A percentile compares a stretch with the other conserved stretches of the same genome.
Conservation (phyloP, 2,329 filamentous ascomycete genomes). For the Arachnopeziza araneosa region DNA sequence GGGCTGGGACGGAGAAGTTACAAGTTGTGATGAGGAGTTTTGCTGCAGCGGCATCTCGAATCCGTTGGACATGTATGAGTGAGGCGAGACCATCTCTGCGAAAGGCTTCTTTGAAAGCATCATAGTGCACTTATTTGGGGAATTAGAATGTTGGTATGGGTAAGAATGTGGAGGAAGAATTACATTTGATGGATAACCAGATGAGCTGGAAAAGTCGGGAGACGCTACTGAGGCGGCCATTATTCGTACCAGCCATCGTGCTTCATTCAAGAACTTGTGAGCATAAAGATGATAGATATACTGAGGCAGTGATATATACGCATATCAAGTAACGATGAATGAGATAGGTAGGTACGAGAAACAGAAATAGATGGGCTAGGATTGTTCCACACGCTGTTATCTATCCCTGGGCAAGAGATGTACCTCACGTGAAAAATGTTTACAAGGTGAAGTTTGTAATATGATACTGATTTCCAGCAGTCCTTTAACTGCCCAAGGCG, state of each 20-base stretch:
- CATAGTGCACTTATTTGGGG: slow-evolving; percentile 17
- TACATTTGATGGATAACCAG: neutral
- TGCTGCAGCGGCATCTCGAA: slow-evolving; percentile 23
- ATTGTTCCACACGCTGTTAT: too few relatives aligned
- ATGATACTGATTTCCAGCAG: too few relatives aligned
- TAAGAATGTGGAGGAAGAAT: slow-evolving; percentile 5
- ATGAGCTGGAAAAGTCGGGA: neutral
- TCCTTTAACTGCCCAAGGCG: too few relatives aligned
- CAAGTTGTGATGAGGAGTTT: slow-evolving; percentile 21
- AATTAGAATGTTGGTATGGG: neutral
- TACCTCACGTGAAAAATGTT: too few relatives aligned
- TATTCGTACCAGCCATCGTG: neutral
- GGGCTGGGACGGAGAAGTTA: slow-evolving; percentile 8
- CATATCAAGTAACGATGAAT: neutral
- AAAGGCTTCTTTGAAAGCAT: slow-evolving; percentile 16
- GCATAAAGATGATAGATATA: neutral
- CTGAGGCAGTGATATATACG: neutral
- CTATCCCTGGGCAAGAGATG: too few relatives aligned
- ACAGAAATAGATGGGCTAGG: too few relatives aligned
- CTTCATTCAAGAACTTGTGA: neutral
- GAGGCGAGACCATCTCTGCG: slow-evolving; percentile 18
- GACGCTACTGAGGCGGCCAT: neutral
- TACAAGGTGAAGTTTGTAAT: too few relatives aligned
- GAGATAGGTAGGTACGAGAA: too few relatives aligned
- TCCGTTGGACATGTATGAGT: slow-evolving; percentile 10